phyloP scores from a whole-genome alignment of 1,139 yeast genomes.

The Geotrichum citri-aurantii region DNA sequence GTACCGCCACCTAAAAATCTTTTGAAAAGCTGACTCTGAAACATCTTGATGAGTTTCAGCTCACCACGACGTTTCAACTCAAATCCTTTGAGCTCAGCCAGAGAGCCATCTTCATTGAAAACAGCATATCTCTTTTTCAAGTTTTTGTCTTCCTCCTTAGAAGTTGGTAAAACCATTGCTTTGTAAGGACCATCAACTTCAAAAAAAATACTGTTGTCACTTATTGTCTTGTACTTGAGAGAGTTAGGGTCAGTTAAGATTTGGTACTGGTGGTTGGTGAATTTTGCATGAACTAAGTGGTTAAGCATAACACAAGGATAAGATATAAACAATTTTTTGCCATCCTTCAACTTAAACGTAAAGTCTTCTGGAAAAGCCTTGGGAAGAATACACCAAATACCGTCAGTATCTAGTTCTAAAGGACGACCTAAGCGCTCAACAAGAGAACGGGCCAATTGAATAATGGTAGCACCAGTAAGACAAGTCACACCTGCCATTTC shows the following conservation, averaged over 20 bases:
- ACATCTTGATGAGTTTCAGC: slow-evolving; percentile 83
- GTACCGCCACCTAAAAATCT: slow-evolving; percentile 81
- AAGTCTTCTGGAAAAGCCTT: slow-evolving; percentile 88
- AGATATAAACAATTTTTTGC: slow-evolving; percentile 70
- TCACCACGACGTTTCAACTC: slow-evolving; percentile 97
- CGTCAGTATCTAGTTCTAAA: slow-evolving; percentile 94
- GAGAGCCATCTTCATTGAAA: slow-evolving; percentile 85
- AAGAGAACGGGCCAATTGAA: slow-evolving; percentile 89
- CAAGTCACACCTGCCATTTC: slow-evolving; percentile 99
- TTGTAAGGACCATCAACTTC: slow-evolving; percentile 98
- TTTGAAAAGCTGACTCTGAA: slow-evolving; percentile 91
- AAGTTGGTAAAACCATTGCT: slow-evolving; percentile 96
- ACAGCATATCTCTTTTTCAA: slow-evolving; percentile 96
- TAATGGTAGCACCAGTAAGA: slow-evolving; percentile 94
- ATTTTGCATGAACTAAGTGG: slow-evolving; percentile 81
- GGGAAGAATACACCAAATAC: slow-evolving; percentile 98
- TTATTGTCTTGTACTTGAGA: slow-evolving; percentile 64
- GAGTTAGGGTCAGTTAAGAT: slow-evolving; percentile 65
- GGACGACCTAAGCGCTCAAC: slow-evolving; percentile 97
- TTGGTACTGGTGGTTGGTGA: slow-evolving; percentile 94
- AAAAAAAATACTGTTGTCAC: slow-evolving; percentile 93
- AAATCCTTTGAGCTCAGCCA: slow-evolving; percentile 95
- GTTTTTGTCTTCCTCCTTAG: slow-evolving; percentile 96
- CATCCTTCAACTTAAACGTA: slow-evolving; percentile 63
- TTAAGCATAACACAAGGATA: slow-evolving; percentile 97